Base-by-base conservation (phyloP, 2,329 filamentous ascomycete genomes). In the Nigrospora osmanthi region DNA sequence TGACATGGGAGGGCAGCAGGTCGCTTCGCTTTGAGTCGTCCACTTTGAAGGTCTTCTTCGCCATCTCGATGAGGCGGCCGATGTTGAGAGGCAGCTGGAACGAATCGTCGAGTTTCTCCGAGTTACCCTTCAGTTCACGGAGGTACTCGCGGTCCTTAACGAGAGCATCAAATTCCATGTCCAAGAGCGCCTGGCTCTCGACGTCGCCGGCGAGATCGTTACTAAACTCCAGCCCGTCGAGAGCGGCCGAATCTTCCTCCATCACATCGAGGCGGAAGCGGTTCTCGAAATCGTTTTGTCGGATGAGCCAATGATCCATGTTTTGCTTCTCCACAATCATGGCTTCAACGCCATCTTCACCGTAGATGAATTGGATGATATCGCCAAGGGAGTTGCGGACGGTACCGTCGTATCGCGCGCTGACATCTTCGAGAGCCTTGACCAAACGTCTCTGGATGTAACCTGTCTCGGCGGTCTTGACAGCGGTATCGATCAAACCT, bases 361-460 rank as follows among this genome's bases (percentile, higher is more conserved):
- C 93, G 54, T 98, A 98, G 49, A 96, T 76, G 70, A 98, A 98
- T 61, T 98, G 91, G 44, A 98, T 84, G 51, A 98, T 86, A 57
- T 98, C 94, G 38, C 93, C 93, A 38, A 97, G 76, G 2, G 93
- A 98, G 67, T 98, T 98, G 48, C 93, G 85, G 28, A 98, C 89
- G 6, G 93, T 98, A 51, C 91, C 91, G 58, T 98, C 93, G 61
- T 98, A 98, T 60, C 94, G 94, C 48, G 91, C 90, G 73, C 91
- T 95, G 43, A 97, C 85, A 65, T 98, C 93, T 75, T 98, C 93
- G 3, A 98, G 78, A 11, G 94, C 94, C 70, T 98, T 98, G 59
- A 98, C 93, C 38, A 98, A 78, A 74, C 94, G 89, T 70, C 93
- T 88, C 68, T 98, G 94, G 53, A 98, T 98, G 65, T 98, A 98